Conservation (phyloP, 805 yeast species). For the Yamadazyma takamatsuzukensis region DNA sequence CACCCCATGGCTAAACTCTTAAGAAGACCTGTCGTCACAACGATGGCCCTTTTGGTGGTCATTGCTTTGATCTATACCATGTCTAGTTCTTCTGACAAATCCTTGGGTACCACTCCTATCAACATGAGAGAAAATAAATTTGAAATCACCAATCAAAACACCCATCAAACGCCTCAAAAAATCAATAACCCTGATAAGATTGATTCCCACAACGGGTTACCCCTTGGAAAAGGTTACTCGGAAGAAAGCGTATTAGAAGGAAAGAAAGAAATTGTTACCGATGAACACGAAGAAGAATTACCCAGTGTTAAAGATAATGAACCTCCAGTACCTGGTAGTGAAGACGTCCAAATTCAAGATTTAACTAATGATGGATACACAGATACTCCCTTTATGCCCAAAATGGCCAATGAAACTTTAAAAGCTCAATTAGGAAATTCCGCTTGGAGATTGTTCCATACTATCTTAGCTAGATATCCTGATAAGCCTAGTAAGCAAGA, state of each 20-base stretch:
- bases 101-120: slow-evolving; percentile 21
- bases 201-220: no score
- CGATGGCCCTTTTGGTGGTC: slow-evolving; percentile 22
- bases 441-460: slow-evolving; percentile 88
- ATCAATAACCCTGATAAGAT: no score
- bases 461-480: slow-evolving; percentile 89
- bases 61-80: slow-evolving; percentile 25
- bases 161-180: not conserved
- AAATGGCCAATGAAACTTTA: slow-evolving; percentile 82
- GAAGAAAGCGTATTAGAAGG: slow-evolving; percentile 9
- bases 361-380: slow-evolving; percentile 17
- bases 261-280: slow-evolving; percentile 3
- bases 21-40: slow-evolving; percentile 25
- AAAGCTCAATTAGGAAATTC: slow-evolving; percentile 86
- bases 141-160: slow-evolving; percentile 4
- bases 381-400: slow-evolving; percentile 76
- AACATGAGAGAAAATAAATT: slow-evolving; percentile 10
- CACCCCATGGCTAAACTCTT: slow-evolving; percentile 19
- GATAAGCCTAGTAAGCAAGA: slow-evolving; percentile 69
- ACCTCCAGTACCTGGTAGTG: not conserved
- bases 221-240: slow-evolving; percentile 1
- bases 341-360: not conserved
- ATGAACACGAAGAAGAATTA: slow-evolving; percentile 3
- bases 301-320: not conserved
- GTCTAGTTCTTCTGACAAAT: slow-evolving; percentile 16